These are phyloP conservation scores for Cymodocea nodosa DNA, from an alignment of 116 monocot genomes.

Conservation along the genomic window DNA sequence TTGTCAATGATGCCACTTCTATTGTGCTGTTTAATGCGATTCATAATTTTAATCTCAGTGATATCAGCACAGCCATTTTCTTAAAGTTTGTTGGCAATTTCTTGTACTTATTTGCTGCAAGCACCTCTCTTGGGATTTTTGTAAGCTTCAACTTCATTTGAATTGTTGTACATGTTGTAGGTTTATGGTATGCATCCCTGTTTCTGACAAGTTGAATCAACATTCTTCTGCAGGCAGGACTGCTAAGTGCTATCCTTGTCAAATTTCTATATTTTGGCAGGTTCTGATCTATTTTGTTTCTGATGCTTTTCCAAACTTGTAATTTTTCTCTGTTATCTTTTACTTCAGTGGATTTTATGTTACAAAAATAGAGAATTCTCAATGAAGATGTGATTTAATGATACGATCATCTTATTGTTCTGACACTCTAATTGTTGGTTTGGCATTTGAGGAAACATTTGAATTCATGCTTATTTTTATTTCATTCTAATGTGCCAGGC, in stretches of 20 bases:
- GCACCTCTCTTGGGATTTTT: constrained; percentile 73
- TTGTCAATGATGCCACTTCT: constrained; percentile 97
- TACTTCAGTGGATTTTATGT: background rate
- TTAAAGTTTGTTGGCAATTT: constrained; percentile 62
- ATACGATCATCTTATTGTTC: too few species aligned
- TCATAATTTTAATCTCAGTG: constrained; percentile 70
- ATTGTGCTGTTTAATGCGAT: constrained; percentile 94
- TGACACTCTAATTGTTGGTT: too few species aligned
- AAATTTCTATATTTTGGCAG: constrained; percentile 87
- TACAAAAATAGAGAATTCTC: background rate
- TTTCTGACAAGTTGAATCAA: background rate
- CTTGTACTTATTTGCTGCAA: constrained; percentile 64
- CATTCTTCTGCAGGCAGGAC: constrained; percentile 45
- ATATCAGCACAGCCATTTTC: constrained; percentile 31
- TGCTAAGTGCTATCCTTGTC: constrained; percentile 83
- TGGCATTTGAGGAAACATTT: too few species aligned
- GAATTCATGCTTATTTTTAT: background rate
- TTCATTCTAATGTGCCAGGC: constrained; percentile 28
- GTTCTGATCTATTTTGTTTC: constrained; percentile 8
- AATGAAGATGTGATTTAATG: too few species aligned
- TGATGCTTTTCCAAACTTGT: background rate
- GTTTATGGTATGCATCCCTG: background rate
- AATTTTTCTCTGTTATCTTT: background rate
- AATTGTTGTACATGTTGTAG: background rate
- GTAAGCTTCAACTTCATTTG: constrained; percentile 32